Evolutionary conservation across 345 rosid species (phyloP).

Genomic region (Hevea brasiliensis): DNA sequence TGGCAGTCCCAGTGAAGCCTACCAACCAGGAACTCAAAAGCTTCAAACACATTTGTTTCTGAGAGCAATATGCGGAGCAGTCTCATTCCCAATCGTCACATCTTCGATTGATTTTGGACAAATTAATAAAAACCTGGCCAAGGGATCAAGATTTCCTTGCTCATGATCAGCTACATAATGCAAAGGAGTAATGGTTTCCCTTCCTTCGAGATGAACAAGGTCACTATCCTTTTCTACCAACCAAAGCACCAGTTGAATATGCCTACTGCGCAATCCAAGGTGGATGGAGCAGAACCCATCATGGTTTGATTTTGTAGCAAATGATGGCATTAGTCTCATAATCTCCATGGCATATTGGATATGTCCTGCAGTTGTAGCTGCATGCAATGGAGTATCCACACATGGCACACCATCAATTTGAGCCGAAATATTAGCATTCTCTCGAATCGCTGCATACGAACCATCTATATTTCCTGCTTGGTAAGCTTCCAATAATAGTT

Average conservation of each 20-base stretch:
- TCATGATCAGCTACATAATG: conserved; percentile 21
- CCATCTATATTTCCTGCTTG: conserved; percentile 23
- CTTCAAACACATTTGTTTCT: conserved; percentile 8
- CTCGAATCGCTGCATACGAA: conserved; percentile 22
- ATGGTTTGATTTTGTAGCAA: conserved; percentile 31
- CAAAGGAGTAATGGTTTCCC: conserved; percentile 32
- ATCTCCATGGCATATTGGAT: conserved; percentile 34
- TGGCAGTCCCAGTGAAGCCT: neutral
- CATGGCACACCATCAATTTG: conserved; percentile 24
- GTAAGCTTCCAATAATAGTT: neutral
- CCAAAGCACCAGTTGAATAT: conserved; percentile 8
- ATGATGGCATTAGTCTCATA: conserved; percentile 34
- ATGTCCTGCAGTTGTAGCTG: conserved; percentile 28
- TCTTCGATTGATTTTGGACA: conserved; percentile 37
- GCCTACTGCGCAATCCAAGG: conserved; percentile 21
- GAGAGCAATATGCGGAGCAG: conserved; percentile 32
- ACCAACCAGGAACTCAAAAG: conserved; percentile 11
- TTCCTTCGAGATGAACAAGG: conserved; percentile 29
- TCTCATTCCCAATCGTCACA: conserved; percentile 30
- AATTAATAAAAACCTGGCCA: conserved; percentile 15
- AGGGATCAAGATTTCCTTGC: conserved; percentile 9
- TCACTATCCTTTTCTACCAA: neutral
- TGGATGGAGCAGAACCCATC: conserved; percentile 33
- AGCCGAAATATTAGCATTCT: conserved; percentile 18
- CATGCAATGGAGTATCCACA: conserved; percentile 37